A percentile compares a stretch with the other conserved stretches of the same genome.
Evolutionary conservation across 2,329 filamentous ascomycete genomes (phyloP).

Genomic region (Chaetomium sp.): DNA sequence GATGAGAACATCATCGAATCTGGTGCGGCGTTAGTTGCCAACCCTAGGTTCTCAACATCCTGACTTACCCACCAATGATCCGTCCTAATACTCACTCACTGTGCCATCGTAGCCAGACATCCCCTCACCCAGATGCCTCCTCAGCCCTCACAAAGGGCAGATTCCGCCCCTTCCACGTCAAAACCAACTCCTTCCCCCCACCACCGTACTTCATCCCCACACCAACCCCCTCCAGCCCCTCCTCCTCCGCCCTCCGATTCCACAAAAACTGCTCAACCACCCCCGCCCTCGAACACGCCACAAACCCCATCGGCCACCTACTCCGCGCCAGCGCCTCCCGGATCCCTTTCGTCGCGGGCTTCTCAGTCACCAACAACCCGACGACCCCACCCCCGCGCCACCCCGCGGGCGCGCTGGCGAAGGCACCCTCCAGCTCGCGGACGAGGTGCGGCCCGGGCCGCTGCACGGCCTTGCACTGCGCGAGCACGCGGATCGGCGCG

Average conservation of each 20-base stretch:
- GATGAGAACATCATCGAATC: neutral
- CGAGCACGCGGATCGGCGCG: slow-evolving; percentile 49
- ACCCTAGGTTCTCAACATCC: neutral
- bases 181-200: slow-evolving; percentile 46
- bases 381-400: slow-evolving; percentile 69
- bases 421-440: slow-evolving; percentile 79
- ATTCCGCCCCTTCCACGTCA: slow-evolving; percentile 55
- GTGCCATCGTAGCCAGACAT: neutral
- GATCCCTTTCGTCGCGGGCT: slow-evolving; percentile 75
- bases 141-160: slow-evolving; percentile 30
- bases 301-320: slow-evolving; percentile 70
- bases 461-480: slow-evolving; percentile 71
- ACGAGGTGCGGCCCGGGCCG: slow-evolving; percentile 61
- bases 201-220: slow-evolving; percentile 50
- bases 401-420: slow-evolving; percentile 70
- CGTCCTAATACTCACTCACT: neutral
- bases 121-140: neutral
- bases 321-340: slow-evolving; percentile 70
- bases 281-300: slow-evolving; percentile 63
- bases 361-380: slow-evolving; percentile 69
- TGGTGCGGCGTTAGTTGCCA: neutral
- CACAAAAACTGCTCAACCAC: slow-evolving; percentile 68
- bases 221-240: slow-evolving; percentile 62
- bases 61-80: neutral
- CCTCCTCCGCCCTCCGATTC: slow-evolving; percentile 66